Percentiles rank a stretch among this genome's conserved stretches.
These are phyloP conservation scores for Cyclotella kingstonii DNA, from an alignment of 108 stramenopile species.

Conservation along the genomic window DNA sequence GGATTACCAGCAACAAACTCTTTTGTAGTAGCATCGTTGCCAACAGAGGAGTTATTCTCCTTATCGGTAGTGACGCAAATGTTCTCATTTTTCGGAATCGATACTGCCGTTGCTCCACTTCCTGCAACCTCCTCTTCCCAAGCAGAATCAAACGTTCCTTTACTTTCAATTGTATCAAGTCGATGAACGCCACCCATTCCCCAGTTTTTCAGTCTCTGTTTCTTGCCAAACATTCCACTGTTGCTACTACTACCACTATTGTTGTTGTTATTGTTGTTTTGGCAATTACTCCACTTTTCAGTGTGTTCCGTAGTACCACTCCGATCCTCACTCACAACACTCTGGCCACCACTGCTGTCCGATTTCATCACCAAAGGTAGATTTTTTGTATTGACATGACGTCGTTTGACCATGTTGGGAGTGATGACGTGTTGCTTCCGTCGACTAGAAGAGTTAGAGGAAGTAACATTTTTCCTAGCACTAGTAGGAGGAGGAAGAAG, in stretches of 20 bases:
- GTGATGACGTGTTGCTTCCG: conserved; percentile 11
- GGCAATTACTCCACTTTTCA: conserved; percentile 10
- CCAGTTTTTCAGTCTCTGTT: not conserved
- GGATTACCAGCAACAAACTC: no score
- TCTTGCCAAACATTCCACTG: not conserved
- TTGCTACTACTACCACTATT: not conserved
- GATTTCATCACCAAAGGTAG: conserved; percentile 16
- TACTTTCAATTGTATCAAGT: not conserved
- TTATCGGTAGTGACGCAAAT: no score
- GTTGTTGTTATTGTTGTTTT: not conserved
- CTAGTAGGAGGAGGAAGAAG: no score
- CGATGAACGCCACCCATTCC: not conserved
- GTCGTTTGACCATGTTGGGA: conserved; percentile 17
- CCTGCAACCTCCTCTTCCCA: not conserved
- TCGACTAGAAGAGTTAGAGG: not conserved
- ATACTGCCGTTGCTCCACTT: no score
- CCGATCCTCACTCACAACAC: not conserved
- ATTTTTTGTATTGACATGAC: conserved; percentile 10
- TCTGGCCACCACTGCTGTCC: not conserved
- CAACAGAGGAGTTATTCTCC: no score
- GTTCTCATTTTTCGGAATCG: no score
- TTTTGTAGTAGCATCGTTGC: not conserved
- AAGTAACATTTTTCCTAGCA: no score
- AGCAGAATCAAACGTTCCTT: not conserved
- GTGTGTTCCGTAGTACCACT: conserved; percentile 10